Percentiles rank a stretch among this genome's conserved stretches.
Conservation (phyloP, 495 filamentous ascomycete species). For the Penicillium odoratum region DNA sequence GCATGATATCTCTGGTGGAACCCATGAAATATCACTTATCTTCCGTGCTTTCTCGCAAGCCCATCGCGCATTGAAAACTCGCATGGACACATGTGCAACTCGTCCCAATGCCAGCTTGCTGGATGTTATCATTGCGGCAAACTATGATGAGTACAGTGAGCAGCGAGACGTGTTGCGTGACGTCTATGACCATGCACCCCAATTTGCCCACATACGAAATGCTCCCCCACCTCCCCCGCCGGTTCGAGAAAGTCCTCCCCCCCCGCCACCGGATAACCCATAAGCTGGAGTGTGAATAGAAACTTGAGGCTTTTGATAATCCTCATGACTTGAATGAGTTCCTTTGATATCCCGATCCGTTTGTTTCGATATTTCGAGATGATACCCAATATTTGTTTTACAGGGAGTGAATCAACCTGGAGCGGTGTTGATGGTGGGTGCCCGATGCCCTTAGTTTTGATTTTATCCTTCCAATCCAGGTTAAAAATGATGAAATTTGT, state of each 20-base stretch:
- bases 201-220: constrained; percentile 37
- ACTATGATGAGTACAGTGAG: constrained; percentile 67
- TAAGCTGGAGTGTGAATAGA: background rate
- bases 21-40: constrained; percentile 62
- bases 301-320: background rate
- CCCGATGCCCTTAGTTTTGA: background rate
- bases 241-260: constrained; percentile 3
- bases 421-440: constrained; percentile 1
- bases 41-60: constrained; percentile 64
- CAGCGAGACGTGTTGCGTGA: constrained; percentile 57
- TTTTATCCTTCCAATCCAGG: constrained; percentile 2
- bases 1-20: constrained; percentile 83
- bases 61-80: constrained; percentile 51
- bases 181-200: constrained; percentile 43
- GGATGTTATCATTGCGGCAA: constrained; percentile 63
- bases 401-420: background rate
- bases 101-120: constrained; percentile 54
- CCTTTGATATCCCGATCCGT: constrained; percentile 2
- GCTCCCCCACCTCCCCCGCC: constrained; percentile 26
- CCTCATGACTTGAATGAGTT: constrained; percentile 14
- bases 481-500: background rate
- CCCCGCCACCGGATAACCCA: constrained; percentile 10
- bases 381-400: constrained; percentile 17
- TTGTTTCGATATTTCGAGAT: constrained; percentile 11
- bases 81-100: constrained; percentile 47